phyloP scores from a whole-genome alignment of 2,329 filamentous ascomycete genomes.

The Cladophialophora yegresii region DNA sequence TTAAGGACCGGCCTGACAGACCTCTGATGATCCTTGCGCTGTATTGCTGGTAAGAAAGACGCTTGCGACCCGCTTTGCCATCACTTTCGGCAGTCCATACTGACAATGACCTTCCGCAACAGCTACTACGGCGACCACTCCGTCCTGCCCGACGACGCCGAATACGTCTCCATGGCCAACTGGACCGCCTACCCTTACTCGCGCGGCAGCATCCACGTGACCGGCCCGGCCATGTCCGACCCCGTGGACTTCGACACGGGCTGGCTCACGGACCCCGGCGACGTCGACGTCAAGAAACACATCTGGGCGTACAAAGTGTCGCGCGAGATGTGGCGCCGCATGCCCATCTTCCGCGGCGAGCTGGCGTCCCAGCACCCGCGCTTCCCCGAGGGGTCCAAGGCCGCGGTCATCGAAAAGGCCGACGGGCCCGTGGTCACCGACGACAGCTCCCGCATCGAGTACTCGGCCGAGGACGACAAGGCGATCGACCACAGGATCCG shows the following conservation, averaged over 20 bases:
- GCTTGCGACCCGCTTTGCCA: no score
- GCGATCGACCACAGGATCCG: conserved; percentile 45
- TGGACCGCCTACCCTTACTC: conserved; percentile 65
- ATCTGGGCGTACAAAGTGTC: conserved; percentile 66
- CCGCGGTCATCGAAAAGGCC: conserved; percentile 36
- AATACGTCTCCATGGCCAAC: conserved; percentile 57
- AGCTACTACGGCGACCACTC: conserved; percentile 20
- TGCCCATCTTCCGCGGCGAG: conserved; percentile 53
- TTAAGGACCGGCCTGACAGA: conserved; percentile 50
- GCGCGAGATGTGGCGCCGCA: conserved; percentile 62
- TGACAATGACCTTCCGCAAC: neutral
- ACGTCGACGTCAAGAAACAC: conserved; percentile 61
- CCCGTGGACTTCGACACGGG: conserved; percentile 59
- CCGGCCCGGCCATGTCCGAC: conserved; percentile 39
- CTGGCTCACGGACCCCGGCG: conserved; percentile 58
- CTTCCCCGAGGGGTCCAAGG: conserved; percentile 41
- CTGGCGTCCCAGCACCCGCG: conserved; percentile 43
- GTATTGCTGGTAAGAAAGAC: conserved; percentile 24
- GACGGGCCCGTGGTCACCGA: conserved; percentile 33
- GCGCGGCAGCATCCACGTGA: conserved; percentile 63
- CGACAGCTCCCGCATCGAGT: conserved; percentile 48
- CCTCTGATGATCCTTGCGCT: conserved; percentile 38
- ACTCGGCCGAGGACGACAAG: conserved; percentile 53
- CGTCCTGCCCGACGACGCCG: conserved; percentile 40
- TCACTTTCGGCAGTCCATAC: neutral